These are phyloP conservation scores for Yamadazyma paraphyllophila DNA, from an alignment of 805 yeast species.

Conservation along the genomic window DNA sequence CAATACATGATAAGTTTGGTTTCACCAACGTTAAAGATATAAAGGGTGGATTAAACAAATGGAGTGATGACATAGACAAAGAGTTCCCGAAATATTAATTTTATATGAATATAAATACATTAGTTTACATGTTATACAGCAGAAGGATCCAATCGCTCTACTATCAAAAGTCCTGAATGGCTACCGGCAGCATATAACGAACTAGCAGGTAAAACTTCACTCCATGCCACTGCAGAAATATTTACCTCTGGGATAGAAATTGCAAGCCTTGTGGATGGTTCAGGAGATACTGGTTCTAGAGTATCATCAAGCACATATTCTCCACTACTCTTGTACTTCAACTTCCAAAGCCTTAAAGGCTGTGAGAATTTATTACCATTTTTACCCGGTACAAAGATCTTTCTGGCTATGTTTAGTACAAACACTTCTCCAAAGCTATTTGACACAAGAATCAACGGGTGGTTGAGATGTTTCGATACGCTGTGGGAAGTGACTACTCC, in stretches of 20 bases:
- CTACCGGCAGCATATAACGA: conserved; percentile 54
- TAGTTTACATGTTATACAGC: neutral
- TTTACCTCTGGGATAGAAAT: conserved; percentile 50
- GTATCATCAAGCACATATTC: conserved; percentile 23
- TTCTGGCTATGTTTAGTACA: conserved; percentile 38
- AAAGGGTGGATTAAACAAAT: conserved; percentile 71
- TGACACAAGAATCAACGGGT: conserved; percentile 36
- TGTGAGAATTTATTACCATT: conserved; percentile 36
- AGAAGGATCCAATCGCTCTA: conserved; percentile 38
- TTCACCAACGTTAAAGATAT: conserved; percentile 59
- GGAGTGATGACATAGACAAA: conserved; percentile 62
- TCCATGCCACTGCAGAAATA: conserved; percentile 57
- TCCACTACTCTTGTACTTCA: conserved; percentile 10
- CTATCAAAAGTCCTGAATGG: conserved; percentile 48
- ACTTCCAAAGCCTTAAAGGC: conserved; percentile 40
- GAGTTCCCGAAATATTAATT: conserved; percentile 62
- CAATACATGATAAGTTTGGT: conserved; percentile 51
- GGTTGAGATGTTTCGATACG: conserved; percentile 32
- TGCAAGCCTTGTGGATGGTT: conserved; percentile 19
- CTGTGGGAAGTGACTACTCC: conserved; percentile 28
- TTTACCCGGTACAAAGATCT: conserved; percentile 33
- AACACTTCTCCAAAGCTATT: conserved; percentile 35
- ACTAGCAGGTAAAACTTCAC: conserved; percentile 42
- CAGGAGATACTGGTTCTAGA: conserved; percentile 30
- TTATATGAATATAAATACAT: neutral